A percentile compares a stretch with the other conserved stretches of the same genome.
Evolutionary conservation across 352 stramenopile species (phyloP).

Genomic region (Pelagophyceae sp.): DNA sequence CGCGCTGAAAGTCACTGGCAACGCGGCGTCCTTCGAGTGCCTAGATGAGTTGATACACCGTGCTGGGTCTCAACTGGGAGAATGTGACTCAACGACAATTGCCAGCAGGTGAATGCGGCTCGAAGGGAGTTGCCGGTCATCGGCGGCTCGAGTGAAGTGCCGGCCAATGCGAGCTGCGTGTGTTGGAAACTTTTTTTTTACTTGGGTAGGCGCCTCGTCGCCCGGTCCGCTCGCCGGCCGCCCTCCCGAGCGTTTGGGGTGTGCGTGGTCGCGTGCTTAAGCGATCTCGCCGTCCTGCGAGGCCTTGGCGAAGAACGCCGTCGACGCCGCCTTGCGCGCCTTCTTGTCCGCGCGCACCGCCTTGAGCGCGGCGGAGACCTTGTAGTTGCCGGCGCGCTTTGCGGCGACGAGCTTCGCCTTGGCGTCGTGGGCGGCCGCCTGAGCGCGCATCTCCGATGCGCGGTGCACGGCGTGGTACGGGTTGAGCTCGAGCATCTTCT

Average conservation of each 20-base stretch:
- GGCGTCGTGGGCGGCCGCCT: constrained; percentile 63
- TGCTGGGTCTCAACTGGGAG: too few species aligned
- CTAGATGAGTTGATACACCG: too few species aligned
- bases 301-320: constrained; percentile 61
- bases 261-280: neutral
- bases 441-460: constrained; percentile 69
- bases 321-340: constrained; percentile 47
- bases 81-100: too few species aligned
- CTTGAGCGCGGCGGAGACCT: constrained; percentile 50
- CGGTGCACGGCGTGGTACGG: constrained; percentile 85
- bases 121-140: too few species aligned
- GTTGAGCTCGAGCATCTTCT: constrained; percentile 90
- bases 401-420: constrained; percentile 64
- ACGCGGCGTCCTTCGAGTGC: too few species aligned
- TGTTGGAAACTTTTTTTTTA: neutral
- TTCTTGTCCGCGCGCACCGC: constrained; percentile 45
- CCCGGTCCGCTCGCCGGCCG: too few species aligned
- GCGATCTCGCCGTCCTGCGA: constrained; percentile 56
- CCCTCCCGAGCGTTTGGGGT: neutral
- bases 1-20: too few species aligned
- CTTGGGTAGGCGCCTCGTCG: neutral
- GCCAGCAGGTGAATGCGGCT: too few species aligned
- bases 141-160: too few species aligned
- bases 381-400: constrained; percentile 70
- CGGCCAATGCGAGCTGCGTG: too few species aligned